Conservation (phyloP, 2,329 filamentous ascomycete species). For the Colletotrichum noveboracense region DNA sequence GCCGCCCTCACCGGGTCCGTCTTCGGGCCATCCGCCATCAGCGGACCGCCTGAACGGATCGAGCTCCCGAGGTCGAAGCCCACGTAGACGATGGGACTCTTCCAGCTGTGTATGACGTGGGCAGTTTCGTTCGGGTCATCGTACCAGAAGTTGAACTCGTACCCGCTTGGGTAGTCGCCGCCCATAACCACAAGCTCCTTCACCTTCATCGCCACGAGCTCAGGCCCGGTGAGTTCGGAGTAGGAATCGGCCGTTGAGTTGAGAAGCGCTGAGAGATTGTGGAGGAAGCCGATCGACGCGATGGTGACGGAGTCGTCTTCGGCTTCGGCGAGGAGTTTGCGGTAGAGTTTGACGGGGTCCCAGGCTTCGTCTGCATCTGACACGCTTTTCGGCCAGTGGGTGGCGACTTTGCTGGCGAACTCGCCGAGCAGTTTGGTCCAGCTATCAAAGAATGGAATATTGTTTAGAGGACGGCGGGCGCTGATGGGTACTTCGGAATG, state of each 20-base stretch:
- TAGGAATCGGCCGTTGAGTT: constrained; percentile 45
- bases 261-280: constrained; percentile 51
- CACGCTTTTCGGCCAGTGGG: constrained; percentile 42
- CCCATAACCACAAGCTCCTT: constrained; percentile 18
- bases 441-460: constrained; percentile 49
- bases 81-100: constrained; percentile 41
- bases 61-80: constrained; percentile 47
- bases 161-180: constrained; percentile 45
- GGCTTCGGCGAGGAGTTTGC: constrained; percentile 43
- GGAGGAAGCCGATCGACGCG: constrained; percentile 49
- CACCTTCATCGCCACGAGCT: constrained; percentile 50
- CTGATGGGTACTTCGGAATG: constrained; percentile 40
- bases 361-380: constrained; percentile 40
- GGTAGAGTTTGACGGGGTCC: constrained; percentile 50
- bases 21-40: constrained; percentile 35
- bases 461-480: constrained; percentile 41
- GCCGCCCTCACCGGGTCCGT: constrained; percentile 40
- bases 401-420: constrained; percentile 50
- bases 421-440: constrained; percentile 43
- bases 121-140: constrained; percentile 38
- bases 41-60: constrained; percentile 41
- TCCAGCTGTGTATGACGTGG: constrained; percentile 52
- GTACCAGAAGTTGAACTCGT: constrained; percentile 55
- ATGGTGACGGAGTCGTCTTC: constrained; percentile 48
- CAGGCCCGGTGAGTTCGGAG: constrained; percentile 41